A percentile compares a stretch with the other conserved stretches of the same genome.
These are phyloP conservation scores for Sporisorium scitamineum DNA, from an alignment of 1,284 basidiomycete genomes.

Conservation along the genomic window DNA sequence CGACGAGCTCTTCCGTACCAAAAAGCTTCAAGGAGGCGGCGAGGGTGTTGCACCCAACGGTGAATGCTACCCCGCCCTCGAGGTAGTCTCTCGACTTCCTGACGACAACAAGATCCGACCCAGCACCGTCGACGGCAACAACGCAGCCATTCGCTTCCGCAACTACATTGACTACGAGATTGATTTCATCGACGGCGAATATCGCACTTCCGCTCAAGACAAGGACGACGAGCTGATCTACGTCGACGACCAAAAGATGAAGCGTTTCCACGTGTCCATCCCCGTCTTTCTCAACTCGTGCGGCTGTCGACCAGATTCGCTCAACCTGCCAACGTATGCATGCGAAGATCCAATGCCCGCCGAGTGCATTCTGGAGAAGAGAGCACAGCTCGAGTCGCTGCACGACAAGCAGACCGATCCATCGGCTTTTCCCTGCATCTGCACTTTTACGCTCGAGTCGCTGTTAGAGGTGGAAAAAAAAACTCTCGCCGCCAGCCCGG, in stretches of 20 bases:
- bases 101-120: conserved; percentile 39
- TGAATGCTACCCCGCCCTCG: conserved; percentile 25
- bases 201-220: not conserved
- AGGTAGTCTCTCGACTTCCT: conserved; percentile 24
- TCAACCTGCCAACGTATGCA: conserved; percentile 38
- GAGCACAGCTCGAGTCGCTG: not conserved
- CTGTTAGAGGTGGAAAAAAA: conserved; percentile 37
- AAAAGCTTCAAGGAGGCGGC: conserved; percentile 18
- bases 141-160: conserved; percentile 33
- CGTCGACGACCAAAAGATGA: conserved; percentile 36
- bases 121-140: conserved; percentile 27
- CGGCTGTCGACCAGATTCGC: conserved; percentile 28
- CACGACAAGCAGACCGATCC: conserved; percentile 30
- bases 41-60: conserved; percentile 23
- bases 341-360: conserved; percentile 33
- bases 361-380: conserved; percentile 9
- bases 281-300: conserved; percentile 32
- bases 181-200: conserved; percentile 43
- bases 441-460: conserved; percentile 26
- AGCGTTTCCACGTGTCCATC: conserved; percentile 35
- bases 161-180: conserved; percentile 39
- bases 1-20: conserved; percentile 15
- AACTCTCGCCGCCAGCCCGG: not conserved
- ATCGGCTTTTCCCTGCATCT: conserved; percentile 30
- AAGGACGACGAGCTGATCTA: conserved; percentile 22